A percentile compares a stretch with the other conserved stretches of the same genome.
phyloP scores from a whole-genome alignment of 179 eudicot species.

The Beta corolliflora region DNA sequence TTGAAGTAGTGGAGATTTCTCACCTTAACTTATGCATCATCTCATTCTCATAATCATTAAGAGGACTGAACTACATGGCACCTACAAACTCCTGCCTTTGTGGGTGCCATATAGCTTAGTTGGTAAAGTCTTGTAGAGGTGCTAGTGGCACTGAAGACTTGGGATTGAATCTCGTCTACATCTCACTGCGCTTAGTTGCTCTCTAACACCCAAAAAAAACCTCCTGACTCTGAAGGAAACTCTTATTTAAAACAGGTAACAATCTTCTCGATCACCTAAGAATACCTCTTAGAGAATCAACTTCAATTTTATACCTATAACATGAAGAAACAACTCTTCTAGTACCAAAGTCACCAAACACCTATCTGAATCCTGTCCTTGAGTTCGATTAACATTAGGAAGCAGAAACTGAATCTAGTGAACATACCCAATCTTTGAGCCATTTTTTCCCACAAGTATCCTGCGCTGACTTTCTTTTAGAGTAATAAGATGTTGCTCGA shows the following conservation, averaged over 20 bases:
- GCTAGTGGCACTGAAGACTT: too few relatives aligned
- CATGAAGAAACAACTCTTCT: not conserved
- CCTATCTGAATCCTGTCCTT: not conserved
- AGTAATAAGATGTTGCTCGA: conserved; percentile 88
- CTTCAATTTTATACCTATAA: not conserved
- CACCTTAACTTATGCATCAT: not conserved
- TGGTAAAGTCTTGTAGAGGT: too few relatives aligned
- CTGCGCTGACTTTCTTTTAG: conserved; percentile 84
- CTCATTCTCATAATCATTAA: not conserved
- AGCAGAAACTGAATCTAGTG: conserved; percentile 1
- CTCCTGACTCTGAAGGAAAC: too few relatives aligned
- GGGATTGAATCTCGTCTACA: too few relatives aligned
- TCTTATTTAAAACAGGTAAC: not conserved
- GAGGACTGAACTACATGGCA: not conserved
- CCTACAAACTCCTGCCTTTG: not conserved
- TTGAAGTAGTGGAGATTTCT: not conserved
- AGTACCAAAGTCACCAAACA: not conserved
- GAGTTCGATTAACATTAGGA: not conserved
- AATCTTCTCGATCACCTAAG: not conserved
- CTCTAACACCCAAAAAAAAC: too few relatives aligned
- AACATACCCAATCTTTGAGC: conserved; percentile 86
- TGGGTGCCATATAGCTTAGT: too few relatives aligned
- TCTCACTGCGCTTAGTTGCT: too few relatives aligned
- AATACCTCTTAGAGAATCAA: not conserved
- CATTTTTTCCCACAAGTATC: conserved; percentile 92